phyloP scores from a whole-genome alignment of 2,329 filamentous ascomycete species.

The Calonectria hongkongensis region DNA sequence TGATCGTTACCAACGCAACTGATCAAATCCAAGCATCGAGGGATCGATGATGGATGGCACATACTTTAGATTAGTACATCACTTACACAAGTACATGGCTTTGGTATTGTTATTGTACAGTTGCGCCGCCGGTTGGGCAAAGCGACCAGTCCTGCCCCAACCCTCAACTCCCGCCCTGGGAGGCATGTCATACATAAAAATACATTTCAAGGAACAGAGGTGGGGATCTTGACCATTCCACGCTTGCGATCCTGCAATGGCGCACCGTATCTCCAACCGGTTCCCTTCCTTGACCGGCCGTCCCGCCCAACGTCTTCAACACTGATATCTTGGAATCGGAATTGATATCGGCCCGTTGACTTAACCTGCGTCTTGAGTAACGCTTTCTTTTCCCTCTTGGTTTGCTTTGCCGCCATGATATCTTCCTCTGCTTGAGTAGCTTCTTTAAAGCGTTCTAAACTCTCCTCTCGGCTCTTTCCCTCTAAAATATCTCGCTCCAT shows the following conservation, averaged over 20 bases:
- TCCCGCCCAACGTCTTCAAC: slow-evolving; percentile 73
- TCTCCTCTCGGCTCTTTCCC: slow-evolving; percentile 61
- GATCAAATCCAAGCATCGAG: slow-evolving; percentile 61
- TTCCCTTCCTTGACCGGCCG: slow-evolving; percentile 70
- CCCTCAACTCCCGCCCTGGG: slow-evolving; percentile 28
- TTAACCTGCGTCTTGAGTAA: slow-evolving; percentile 64
- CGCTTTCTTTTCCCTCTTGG: slow-evolving; percentile 58
- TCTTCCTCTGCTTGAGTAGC: slow-evolving; percentile 67
- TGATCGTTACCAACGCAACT: slow-evolving; percentile 63
- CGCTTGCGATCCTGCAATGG: slow-evolving; percentile 78
- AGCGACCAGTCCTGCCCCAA: slow-evolving; percentile 28
- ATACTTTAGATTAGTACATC: slow-evolving; percentile 47
- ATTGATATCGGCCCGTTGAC: slow-evolving; percentile 74
- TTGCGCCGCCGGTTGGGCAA: slow-evolving; percentile 44
- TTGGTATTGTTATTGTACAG: slow-evolving; percentile 55
- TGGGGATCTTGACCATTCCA: slow-evolving; percentile 81
- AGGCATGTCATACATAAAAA: slow-evolving; percentile 45
- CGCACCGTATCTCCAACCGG: slow-evolving; percentile 79
- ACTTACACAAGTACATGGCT: slow-evolving; percentile 48
- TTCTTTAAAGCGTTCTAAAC: slow-evolving; percentile 63
- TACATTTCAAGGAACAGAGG: slow-evolving; percentile 70
- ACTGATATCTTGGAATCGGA: slow-evolving; percentile 76
- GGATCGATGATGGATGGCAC: slow-evolving; percentile 48
- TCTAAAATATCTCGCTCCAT: slow-evolving; percentile 70
- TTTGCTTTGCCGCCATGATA: slow-evolving; percentile 58